A percentile compares a stretch with the other conserved stretches of the same genome.
Evolutionary conservation across 2,329 filamentous ascomycete species (phyloP).

Genomic region (Bretziella fagacearum): DNA sequence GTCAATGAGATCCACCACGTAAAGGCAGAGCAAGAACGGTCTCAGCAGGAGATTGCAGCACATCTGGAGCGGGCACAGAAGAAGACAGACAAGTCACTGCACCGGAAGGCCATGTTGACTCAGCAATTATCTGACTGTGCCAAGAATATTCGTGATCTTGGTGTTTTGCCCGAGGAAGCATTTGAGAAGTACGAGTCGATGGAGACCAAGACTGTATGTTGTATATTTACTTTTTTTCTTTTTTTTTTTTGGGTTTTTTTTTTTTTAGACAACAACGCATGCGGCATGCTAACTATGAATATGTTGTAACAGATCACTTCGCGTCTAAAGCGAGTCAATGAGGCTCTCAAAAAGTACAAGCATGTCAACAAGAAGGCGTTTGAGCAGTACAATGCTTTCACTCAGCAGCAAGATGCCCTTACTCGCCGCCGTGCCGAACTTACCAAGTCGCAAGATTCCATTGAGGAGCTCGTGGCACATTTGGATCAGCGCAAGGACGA

Average conservation of each 20-base stretch:
- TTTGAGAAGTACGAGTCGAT: slow-evolving; percentile 81
- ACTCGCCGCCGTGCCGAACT: slow-evolving; percentile 74
- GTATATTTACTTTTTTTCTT: not conserved
- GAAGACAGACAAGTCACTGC: slow-evolving; percentile 78
- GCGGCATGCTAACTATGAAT: not conserved
- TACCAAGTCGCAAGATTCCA: slow-evolving; percentile 69
- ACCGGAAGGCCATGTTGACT: slow-evolving; percentile 66
- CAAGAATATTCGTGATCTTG: slow-evolving; percentile 80
- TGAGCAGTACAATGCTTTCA: slow-evolving; percentile 97
- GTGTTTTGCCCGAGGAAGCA: slow-evolving; percentile 83
- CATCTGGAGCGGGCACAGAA: slow-evolving; percentile 76
- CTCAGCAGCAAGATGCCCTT: slow-evolving; percentile 73
- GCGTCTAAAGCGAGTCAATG: slow-evolving; percentile 77
- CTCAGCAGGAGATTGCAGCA: slow-evolving; percentile 57
- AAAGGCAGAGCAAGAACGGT: slow-evolving; percentile 48
- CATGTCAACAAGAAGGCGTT: slow-evolving; percentile 99
- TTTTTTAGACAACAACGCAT: no score
- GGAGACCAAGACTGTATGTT: slow-evolving; percentile 56
- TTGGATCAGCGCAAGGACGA: slow-evolving; percentile 94
- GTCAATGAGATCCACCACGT: slow-evolving; percentile 38
- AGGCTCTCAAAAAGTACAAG: slow-evolving; percentile 86
- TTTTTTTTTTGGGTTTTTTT: no score
- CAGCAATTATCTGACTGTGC: slow-evolving; percentile 64
- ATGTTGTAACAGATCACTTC: slow-evolving; percentile 30
- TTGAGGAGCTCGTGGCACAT: slow-evolving; percentile 80